These are phyloP conservation scores for Penicillium oxalicum DNA, from an alignment of 2,329 filamentous ascomycete genomes.

Conservation along the genomic window DNA sequence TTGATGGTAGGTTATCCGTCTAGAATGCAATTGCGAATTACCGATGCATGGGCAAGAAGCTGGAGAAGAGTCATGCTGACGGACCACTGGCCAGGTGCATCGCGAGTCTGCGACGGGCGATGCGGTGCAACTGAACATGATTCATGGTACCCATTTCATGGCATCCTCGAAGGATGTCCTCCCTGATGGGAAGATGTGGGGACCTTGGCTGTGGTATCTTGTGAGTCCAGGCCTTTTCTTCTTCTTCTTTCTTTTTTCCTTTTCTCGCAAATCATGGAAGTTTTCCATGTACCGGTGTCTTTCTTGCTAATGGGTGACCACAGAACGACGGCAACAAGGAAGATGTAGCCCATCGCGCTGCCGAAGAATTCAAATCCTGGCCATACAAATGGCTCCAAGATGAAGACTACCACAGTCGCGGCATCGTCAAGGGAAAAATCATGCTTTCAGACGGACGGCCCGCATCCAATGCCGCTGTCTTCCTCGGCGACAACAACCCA, in stretches of 20 bases:
- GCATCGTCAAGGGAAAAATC: conserved; percentile 42
- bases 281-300: too few species aligned
- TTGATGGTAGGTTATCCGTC: conserved; percentile 35
- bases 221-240: conserved; percentile 5
- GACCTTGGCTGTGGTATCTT: conserved; percentile 43
- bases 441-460: conserved; percentile 45
- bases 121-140: conserved; percentile 50
- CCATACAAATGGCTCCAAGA: conserved; percentile 48
- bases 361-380: conserved; percentile 42
- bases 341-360: conserved; percentile 38
- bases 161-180: conserved; percentile 33
- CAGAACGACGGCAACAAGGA: conserved; percentile 44
- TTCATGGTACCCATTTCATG: conserved; percentile 48
- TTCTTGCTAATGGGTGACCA: not conserved
- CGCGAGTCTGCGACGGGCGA: conserved; percentile 48
- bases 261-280: too few species aligned
- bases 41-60: too few species aligned
- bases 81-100: conserved; percentile 25
- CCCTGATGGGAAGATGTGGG: conserved; percentile 40
- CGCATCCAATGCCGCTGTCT: conserved; percentile 45
- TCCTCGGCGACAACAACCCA: conserved; percentile 46
- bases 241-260: too few species aligned
- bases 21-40: not conserved
- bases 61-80: not conserved
- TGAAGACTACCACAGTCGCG: conserved; percentile 45